These are phyloP conservation scores for Ottelia alismoides DNA, from an alignment of 106 monocot genomes.

Conservation along the genomic window DNA sequence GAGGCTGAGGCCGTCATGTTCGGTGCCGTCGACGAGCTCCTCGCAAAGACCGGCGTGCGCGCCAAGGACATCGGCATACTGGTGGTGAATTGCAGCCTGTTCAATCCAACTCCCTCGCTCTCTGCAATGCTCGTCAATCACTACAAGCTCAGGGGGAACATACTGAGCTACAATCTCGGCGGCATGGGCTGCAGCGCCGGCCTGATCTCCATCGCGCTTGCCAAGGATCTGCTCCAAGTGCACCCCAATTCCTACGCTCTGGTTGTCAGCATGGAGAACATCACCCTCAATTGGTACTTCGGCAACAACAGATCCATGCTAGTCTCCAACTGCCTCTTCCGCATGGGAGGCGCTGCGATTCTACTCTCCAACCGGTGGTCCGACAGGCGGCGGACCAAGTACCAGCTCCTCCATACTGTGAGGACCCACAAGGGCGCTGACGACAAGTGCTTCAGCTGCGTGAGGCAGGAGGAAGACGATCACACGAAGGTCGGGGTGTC, in stretches of 20 bases:
- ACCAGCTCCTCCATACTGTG: conserved; percentile 19
- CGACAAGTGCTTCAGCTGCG: conserved; percentile 25
- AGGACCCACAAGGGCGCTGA: conserved; percentile 19
- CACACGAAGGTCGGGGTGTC: conserved; percentile 12
- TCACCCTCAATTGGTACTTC: conserved; percentile 23
- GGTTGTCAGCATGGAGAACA: conserved; percentile 24
- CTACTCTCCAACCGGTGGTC: conserved; percentile 13
- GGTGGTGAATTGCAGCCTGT: conserved; percentile 21
- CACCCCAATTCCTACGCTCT: conserved; percentile 18
- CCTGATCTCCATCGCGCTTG: conserved; percentile 15
- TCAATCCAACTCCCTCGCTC: conserved; percentile 21
- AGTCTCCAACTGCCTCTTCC: conserved; percentile 19
- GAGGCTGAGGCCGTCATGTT: conserved; percentile 23
- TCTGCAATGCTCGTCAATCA: conserved; percentile 21
- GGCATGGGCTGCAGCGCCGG: conserved; percentile 26
- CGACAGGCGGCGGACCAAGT: conserved; percentile 12
- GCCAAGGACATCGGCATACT: conserved; percentile 18
- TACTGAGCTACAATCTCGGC: conserved; percentile 16
- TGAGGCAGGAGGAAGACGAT: conserved; percentile 18
- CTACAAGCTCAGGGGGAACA: conserved; percentile 22
- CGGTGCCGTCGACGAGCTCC: conserved; percentile 15
- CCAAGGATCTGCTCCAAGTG: conserved; percentile 18
- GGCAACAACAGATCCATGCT: conserved; percentile 22
- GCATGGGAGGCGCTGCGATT: conserved; percentile 18
- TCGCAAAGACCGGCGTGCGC: conserved; percentile 8